Conservation (phyloP, 176 grass and related monocot genomes). For the Miscanthus lutarioriparius region DNA sequence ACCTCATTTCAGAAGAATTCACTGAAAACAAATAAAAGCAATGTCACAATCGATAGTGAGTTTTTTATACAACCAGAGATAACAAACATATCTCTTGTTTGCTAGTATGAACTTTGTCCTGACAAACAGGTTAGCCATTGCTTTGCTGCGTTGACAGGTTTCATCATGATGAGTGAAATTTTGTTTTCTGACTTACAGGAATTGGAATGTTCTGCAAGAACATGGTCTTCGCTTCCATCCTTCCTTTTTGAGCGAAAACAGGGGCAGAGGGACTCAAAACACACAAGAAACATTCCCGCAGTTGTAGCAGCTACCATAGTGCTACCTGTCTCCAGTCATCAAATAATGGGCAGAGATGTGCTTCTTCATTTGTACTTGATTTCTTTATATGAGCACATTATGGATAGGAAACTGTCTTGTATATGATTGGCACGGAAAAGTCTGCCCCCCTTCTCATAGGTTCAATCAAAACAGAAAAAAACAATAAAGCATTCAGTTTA, state of each 20-base stretch:
- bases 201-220: constrained; percentile 49
- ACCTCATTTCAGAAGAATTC: constrained; percentile 62
- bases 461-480: constrained; percentile 24
- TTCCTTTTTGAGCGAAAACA: constrained; percentile 66
- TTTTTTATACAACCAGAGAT: constrained; percentile 3
- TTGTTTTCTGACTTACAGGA: constrained; percentile 52
- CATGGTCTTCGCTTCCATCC: constrained; percentile 69
- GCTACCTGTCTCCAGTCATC: constrained; percentile 36
- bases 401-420: constrained; percentile 16
- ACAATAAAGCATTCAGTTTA: constrained; percentile 18
- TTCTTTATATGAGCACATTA: constrained; percentile 32
- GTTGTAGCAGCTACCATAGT: constrained; percentile 50
- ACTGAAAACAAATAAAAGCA: constrained; percentile 51
- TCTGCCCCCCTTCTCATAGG: constrained; percentile 15
- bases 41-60: constrained; percentile 23
- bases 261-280: constrained; percentile 67
- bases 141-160: constrained; percentile 5
- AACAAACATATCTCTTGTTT: background rate
- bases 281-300: constrained; percentile 62
- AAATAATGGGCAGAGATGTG: constrained; percentile 4
- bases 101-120: constrained; percentile 23
- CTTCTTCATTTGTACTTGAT: constrained; percentile 44
- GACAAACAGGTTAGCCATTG: constrained; percentile 15
- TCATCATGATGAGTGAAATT: background rate
- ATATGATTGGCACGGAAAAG: constrained; percentile 8